Evolutionary conservation across 352 stramenopile species (phyloP), one percentile per base, ranked within the genome.

Genomic region (Pythium phragmitis): DNA sequence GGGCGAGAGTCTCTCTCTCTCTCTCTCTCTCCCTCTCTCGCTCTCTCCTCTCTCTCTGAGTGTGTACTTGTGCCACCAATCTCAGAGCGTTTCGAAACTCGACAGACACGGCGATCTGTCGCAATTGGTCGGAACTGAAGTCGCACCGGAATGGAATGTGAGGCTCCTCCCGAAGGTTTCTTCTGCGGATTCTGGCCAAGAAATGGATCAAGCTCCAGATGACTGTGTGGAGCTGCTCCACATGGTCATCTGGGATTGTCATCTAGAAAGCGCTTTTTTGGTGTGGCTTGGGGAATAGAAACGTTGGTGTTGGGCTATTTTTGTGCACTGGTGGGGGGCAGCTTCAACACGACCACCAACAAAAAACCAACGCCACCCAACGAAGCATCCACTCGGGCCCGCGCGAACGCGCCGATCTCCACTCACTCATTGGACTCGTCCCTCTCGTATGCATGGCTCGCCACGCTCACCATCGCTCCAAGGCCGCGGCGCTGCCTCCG

Each of bases 381-480:
- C 52, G 34, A 50, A 2, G 36, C 26, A 17, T 30, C 9, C 45
- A 5, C 19, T 16, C 45, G n/a, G 9, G 17, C 7, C 7, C 3
- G 13, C 43, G n/a, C 43, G 19, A 50, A 13, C n/a, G 9, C 41
- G 28, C n/a, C 43, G 16, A 17, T n/a, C 26, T 7, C 6, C 16
- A 28, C 9, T 23, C 8, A 12, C 54, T 30, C n/a, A 26, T 11
- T 23, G 23, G 8, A 19, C 7, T n/a, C 34, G 8, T 36, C 19
- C 12, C 21, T 11, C 21, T 28, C 16, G 8, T 19, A 28, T 12
- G 23, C 28, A 69, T 69, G 62, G 56, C 37, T 6, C 54, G 62
- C 56, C 43, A 54, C 56, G 51, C 51, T 7, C 62, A 63, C 54
- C 47, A 58, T 16, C 36, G 92, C 94, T 66, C 99, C 51, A 56